Evolutionary conservation across 129 eudicot species (phyloP), one percentile per base, ranked within the genome.

Genomic region (Ambrosia trifida): DNA sequence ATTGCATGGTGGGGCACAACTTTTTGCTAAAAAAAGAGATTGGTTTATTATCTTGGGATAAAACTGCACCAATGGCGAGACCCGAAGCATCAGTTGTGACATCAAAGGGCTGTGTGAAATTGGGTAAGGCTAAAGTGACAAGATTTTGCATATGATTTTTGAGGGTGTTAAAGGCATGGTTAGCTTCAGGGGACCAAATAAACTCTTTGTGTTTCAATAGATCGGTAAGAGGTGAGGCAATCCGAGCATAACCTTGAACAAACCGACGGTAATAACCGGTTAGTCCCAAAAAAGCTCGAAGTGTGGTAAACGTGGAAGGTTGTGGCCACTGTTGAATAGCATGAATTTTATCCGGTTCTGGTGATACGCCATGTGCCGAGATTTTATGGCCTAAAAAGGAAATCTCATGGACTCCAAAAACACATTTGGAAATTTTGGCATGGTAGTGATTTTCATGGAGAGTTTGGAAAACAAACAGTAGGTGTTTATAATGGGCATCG

Each of bases 11-110:
- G 3, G 40, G 12, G 19, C 64, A 35, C 72, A 68, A 2, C 14
- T 68, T 68, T n/a, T 68, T 68, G 3, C 44, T 30, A 14, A 28
- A 68, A 14, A 28, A 68, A 13, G 72, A 19, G n/a, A 68, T 68
- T 4, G 72, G 60, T 11, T 14, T 40, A 1, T 68, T 30, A 13
- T 30, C 6, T 3, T 68, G 72, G 7, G 72, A 68, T 0, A 47
- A 13, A 0, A 68, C 60, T 2, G 44, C 72, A 2, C 46, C 60
- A 5, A 68, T 68, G 18, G 44, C 72, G 5, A 5, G 4, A 4
- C 60, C 43, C 4, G 59, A 68, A 4, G 69, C 51, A 16, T 64
- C 49, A 7, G 69, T 17, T 50, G 69, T 64, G 11, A 40, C 28
- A 16, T 68, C 72, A 30, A 68, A 68, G 0, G 43, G 35, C 5